These are phyloP conservation scores for Cordyceps militaris DNA, from an alignment of 2,329 filamentous ascomycete genomes.

Conservation along the genomic window DNA sequence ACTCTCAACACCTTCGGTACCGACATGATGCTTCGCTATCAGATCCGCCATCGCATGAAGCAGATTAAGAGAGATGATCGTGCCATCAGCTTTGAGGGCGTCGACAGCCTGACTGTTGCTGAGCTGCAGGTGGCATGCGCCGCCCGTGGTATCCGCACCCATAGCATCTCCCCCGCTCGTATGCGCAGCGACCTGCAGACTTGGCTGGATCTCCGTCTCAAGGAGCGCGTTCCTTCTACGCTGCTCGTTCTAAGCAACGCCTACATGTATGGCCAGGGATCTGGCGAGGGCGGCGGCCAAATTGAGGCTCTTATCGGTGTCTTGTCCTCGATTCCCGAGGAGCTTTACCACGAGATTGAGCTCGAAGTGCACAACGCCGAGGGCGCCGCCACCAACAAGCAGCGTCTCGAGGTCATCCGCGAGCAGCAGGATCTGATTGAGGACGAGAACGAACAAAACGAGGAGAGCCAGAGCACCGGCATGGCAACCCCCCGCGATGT, in stretches of 20 bases:
- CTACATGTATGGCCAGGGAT: conserved; percentile 89
- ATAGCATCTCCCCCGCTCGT: conserved; percentile 81
- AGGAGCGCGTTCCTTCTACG: conserved; percentile 92
- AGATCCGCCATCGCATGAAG: conserved; percentile 93
- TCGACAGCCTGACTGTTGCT: conserved; percentile 85
- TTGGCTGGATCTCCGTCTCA: conserved; percentile 90
- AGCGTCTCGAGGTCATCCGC: conserved; percentile 94
- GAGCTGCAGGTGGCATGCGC: conserved; percentile 91
- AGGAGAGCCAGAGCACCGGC: conserved; percentile 69
- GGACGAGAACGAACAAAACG: conserved; percentile 89
- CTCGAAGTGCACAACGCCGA: conserved; percentile 96
- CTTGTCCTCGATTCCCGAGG: conserved; percentile 89
- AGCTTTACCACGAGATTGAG: conserved; percentile 98
- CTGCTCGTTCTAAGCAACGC: conserved; percentile 93
- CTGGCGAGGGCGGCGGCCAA: conserved; percentile 81
- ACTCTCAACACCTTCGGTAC: conserved; percentile 96
- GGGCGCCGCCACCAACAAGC: conserved; percentile 96
- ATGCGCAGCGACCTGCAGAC: conserved; percentile 85
- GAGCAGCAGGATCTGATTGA: conserved; percentile 98
- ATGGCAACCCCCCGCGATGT: conserved; percentile 73
- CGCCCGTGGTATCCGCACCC: conserved; percentile 84
- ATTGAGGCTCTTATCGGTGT: conserved; percentile 91
- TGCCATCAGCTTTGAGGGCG: conserved; percentile 87
- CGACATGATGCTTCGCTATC: conserved; percentile 95
- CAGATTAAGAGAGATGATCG: conserved; percentile 98